Base-by-base conservation (phyloP, 345 rosid genomes). In the Eutrema japonicum region DNA sequence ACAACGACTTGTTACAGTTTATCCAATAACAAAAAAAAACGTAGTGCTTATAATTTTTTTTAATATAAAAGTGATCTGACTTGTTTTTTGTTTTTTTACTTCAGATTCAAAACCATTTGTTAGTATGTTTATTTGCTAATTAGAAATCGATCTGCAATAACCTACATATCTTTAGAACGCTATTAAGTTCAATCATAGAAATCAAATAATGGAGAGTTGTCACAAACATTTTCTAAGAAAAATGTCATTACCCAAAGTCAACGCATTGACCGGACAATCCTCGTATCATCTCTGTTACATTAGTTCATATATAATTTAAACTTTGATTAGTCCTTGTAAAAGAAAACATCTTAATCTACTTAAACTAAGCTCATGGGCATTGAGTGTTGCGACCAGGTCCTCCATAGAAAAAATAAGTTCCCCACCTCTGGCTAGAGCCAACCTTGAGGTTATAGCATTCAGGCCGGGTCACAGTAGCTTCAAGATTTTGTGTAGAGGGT, bases 331-430 rank as follows among this genome's bases (percentile, higher is more conserved):
- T 26, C 9, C 26, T 10, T 8, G 0, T 16, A 55, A 16, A 46
- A 14, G 7, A 14, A 14, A 14, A 46, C 50, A n/a, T 6, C n/a
- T n/a, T n/a, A n/a, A n/a, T n/a, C n/a, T n/a, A n/a, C 26, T 16
- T 2, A 40, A 14, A 7, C 3, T 53, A 42, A 13, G 2, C 14
- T 70, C 49, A 70, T 50, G 30, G 45, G 18, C 68, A 51, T 12
- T 3, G 68, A 71, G 60, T 52, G 46, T 78, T 87, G 45, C 64
- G 80, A 55, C 92, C 89, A 62, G 92, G 92, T 10, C 89, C 88
- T 8, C 92, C 92, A 64, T 69, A 87, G 62, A 81, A 87, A 70
- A 87, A 76, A 79, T 82, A 84, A 77, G 68, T 80, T 52, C 85
- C 86, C 89, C 84, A 85, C 80, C 83, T 10, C 45, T 64, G 68